Conservation (phyloP, 2,329 filamentous ascomycete species). For the Bipolaris oryzae region DNA sequence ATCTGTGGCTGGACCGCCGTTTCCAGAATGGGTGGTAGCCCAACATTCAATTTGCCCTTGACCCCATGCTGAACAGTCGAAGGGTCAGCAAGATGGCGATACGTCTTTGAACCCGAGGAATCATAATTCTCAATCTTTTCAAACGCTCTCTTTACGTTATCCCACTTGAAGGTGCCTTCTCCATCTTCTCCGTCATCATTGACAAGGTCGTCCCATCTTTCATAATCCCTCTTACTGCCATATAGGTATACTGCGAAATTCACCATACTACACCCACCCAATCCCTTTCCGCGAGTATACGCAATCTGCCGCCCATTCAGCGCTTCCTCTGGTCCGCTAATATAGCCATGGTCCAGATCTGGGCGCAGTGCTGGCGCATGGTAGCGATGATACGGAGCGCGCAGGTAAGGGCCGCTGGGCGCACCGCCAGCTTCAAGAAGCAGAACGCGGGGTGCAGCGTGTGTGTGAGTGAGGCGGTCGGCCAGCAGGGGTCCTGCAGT, state of each 20-base stretch:
- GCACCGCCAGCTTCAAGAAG: slow-evolving; percentile 67
- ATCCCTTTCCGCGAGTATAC: slow-evolving; percentile 56
- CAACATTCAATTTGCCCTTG: slow-evolving; percentile 32
- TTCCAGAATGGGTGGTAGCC: slow-evolving; percentile 60
- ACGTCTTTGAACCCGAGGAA: slow-evolving; percentile 30
- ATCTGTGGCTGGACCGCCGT: slow-evolving; percentile 61
- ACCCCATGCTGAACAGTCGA: slow-evolving; percentile 56
- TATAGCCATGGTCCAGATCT: slow-evolving; percentile 59
- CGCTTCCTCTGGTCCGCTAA: slow-evolving; percentile 39
- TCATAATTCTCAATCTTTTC: slow-evolving; percentile 63
- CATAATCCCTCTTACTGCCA: slow-evolving; percentile 65
- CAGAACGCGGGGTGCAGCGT: slow-evolving; percentile 59
- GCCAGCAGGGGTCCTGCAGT: slow-evolving; percentile 65
- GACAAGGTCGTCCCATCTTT: slow-evolving; percentile 64
- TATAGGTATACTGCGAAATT: slow-evolving; percentile 52
- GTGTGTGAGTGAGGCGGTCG: slow-evolving; percentile 56
- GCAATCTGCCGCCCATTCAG: slow-evolving; percentile 50
- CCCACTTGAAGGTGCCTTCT: slow-evolving; percentile 64
- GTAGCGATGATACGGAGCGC: slow-evolving; percentile 62
- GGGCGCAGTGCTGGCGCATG: slow-evolving; percentile 50
- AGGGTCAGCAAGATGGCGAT: slow-evolving; percentile 57
- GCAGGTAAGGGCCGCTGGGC: slow-evolving; percentile 49
- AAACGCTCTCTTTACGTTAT: slow-evolving; percentile 57
- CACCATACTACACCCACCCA: slow-evolving; percentile 57
- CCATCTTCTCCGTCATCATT: slow-evolving; percentile 54